These are phyloP conservation scores for Magnusiomyces magnusii DNA, from an alignment of 1,139 yeast species.

Conservation along the genomic window DNA sequence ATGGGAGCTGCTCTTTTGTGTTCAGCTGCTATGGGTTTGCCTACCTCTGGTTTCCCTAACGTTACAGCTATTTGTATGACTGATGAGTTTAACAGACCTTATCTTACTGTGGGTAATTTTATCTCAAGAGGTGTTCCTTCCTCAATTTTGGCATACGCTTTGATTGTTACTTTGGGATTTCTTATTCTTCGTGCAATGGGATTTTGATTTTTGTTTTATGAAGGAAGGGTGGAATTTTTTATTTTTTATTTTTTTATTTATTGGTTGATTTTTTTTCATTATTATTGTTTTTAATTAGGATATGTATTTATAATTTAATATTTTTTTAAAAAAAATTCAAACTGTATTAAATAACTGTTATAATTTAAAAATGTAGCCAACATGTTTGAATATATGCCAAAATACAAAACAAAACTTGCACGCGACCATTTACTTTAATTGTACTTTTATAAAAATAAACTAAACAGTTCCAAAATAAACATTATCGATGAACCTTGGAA, in stretches of 20 bases:
- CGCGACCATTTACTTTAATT: too few relatives aligned
- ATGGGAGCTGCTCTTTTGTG: slow-evolving; percentile 82
- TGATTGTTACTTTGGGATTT: slow-evolving; percentile 74
- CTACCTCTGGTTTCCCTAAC: slow-evolving; percentile 95
- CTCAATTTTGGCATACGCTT: slow-evolving; percentile 59
- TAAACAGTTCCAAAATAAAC: slow-evolving; percentile 65
- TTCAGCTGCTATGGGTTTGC: slow-evolving; percentile 92
- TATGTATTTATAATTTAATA: too few relatives aligned
- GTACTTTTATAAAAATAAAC: neutral
- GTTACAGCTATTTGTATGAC: slow-evolving; percentile 91
- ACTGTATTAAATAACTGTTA: too few relatives aligned
- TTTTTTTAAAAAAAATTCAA: too few relatives aligned
- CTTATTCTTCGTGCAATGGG: slow-evolving; percentile 55
- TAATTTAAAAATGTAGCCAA: too few relatives aligned
- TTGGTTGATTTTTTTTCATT: neutral
- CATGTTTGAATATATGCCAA: too few relatives aligned
- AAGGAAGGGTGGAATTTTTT: slow-evolving; percentile 2
- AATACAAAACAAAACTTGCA: too few relatives aligned
- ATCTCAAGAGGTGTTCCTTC: slow-evolving; percentile 86
- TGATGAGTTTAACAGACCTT: slow-evolving; percentile 82
- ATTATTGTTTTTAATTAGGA: neutral
- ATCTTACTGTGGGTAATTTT: slow-evolving; percentile 73
- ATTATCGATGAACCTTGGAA: slow-evolving; percentile 68
- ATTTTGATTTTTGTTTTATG: slow-evolving; percentile 20
- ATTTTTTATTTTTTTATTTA: slow-evolving; percentile 8